phyloP scores from a whole-genome alignment of 139 green algal genomes.

The Choricystis sp. region DNA sequence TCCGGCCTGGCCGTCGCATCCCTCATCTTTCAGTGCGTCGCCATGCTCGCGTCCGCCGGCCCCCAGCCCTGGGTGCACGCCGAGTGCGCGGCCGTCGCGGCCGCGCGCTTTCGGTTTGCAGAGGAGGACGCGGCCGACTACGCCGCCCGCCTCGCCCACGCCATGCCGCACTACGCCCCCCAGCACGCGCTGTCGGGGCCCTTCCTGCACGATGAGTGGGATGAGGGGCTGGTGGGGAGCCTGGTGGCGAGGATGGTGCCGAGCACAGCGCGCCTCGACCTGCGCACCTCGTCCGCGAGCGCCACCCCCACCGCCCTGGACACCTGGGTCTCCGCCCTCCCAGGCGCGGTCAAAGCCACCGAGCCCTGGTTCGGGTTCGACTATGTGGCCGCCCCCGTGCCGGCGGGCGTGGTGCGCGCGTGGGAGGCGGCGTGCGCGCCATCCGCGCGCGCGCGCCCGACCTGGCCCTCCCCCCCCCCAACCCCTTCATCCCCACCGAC shows the following conservation, averaged over 20 bases:
- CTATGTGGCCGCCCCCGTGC: constrained; percentile 21
- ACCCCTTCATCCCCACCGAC: constrained; percentile 70
- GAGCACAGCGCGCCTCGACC: constrained; percentile 33
- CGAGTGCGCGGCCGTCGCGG: constrained; percentile 56
- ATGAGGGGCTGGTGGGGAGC: constrained; percentile 35
- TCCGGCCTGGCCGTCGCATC: constrained; percentile 39
- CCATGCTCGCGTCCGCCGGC: constrained; percentile 44
- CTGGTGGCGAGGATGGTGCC: constrained; percentile 29
- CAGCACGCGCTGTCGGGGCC: constrained; percentile 40
- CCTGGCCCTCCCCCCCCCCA: constrained; percentile 58
- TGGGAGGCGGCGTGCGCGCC: constrained; percentile 14
- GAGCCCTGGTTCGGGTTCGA: constrained; percentile 60
- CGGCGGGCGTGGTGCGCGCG: constrained; percentile 9
- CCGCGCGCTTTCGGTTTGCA: constrained; percentile 48
- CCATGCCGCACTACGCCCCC: constrained; percentile 29
- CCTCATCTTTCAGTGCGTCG: constrained; percentile 73
- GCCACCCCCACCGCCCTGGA: neutral
- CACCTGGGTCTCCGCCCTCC: neutral
- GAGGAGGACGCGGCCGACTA: constrained; percentile 74
- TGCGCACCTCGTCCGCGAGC: constrained; percentile 24
- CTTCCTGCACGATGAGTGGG: constrained; percentile 50
- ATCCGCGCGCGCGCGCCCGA: constrained; percentile 5
- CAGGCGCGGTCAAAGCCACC: constrained; percentile 3
- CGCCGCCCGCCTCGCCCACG: constrained; percentile 29
- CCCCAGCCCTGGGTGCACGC: constrained; percentile 69